These are phyloP conservation scores for Notholithocarpus densiflorus DNA, from an alignment of 306 rosid species.

Conservation along the genomic window DNA sequence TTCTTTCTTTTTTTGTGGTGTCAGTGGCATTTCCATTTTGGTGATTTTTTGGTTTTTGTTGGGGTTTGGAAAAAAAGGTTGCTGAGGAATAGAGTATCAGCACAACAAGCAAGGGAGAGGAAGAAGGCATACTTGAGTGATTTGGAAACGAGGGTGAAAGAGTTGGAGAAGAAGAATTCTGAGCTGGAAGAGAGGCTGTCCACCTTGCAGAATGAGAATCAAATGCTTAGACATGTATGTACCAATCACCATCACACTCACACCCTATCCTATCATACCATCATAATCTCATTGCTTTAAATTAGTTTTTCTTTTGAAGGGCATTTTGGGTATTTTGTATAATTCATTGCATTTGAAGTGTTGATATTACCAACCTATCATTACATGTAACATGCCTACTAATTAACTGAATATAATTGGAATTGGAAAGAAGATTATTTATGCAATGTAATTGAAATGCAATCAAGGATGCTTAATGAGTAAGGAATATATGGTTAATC, in stretches of 20 bases:
- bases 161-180: conserved; percentile 77
- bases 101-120: conserved; percentile 98
- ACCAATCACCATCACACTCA: background rate
- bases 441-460: background rate
- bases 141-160: conserved; percentile 70
- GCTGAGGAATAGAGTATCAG: conserved; percentile 93
- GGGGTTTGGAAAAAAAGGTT: conserved; percentile 42
- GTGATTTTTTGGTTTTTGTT: background rate
- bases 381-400: background rate
- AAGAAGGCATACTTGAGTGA: conserved; percentile 86
- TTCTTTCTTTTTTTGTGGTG: background rate
- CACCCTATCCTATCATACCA: background rate
- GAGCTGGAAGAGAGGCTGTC: conserved; percentile 83
- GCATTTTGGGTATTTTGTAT: background rate
- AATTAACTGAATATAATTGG: background rate
- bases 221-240: conserved; percentile 96
- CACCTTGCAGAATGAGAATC: conserved; percentile 94
- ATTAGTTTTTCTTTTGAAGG: background rate
- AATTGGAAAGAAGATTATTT: too few relatives aligned
- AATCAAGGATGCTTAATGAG: background rate
- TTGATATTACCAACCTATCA: background rate
- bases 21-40: conserved; percentile 25
- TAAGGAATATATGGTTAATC: background rate
- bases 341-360: background rate
- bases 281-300: too few relatives aligned